phyloP scores from a whole-genome alignment of 2,329 filamentous ascomycete species.

The Juglanconis juglandina region DNA sequence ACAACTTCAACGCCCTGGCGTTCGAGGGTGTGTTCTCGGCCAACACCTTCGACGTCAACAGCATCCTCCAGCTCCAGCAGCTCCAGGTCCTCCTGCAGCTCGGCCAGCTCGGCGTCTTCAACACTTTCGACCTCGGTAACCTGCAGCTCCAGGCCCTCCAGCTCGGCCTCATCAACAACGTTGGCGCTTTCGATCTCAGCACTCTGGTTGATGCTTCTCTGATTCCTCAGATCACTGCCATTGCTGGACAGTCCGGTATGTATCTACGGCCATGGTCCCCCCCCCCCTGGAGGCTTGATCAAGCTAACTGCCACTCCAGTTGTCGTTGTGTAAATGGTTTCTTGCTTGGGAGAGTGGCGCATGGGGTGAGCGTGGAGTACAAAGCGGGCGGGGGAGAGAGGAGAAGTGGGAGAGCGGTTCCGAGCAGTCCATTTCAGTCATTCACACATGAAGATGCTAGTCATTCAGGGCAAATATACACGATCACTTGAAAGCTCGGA shows the following conservation, averaged over 20 bases:
- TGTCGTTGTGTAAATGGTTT: neutral
- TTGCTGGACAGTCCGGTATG: constrained; percentile 14
- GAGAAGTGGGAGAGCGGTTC: neutral
- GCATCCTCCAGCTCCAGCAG: constrained; percentile 38
- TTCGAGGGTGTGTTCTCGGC: constrained; percentile 41
- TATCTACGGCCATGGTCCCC: neutral
- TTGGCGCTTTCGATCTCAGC: constrained; percentile 26
- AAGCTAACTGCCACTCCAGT: neutral
- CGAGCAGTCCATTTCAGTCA: neutral
- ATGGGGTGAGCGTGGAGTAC: neutral
- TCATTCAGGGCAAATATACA: constrained; percentile 7
- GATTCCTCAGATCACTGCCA: constrained; percentile 23
- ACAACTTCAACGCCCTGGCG: constrained; percentile 43
- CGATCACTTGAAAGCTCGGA: constrained; percentile 3
- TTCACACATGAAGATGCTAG: constrained; percentile 7
- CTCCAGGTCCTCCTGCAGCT: constrained; percentile 37
- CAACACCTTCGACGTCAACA: constrained; percentile 38
- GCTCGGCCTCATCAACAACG: constrained; percentile 27
- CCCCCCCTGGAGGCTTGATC: neutral
- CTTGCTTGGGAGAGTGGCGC: neutral
- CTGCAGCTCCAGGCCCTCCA: constrained; percentile 26
- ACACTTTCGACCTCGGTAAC: constrained; percentile 25
- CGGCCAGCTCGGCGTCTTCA: constrained; percentile 28
- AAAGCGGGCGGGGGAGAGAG: neutral
- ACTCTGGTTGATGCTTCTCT: constrained; percentile 21